phyloP scores from a whole-genome alignment of 208 protist species.

The Crithidia brevicula region DNA sequence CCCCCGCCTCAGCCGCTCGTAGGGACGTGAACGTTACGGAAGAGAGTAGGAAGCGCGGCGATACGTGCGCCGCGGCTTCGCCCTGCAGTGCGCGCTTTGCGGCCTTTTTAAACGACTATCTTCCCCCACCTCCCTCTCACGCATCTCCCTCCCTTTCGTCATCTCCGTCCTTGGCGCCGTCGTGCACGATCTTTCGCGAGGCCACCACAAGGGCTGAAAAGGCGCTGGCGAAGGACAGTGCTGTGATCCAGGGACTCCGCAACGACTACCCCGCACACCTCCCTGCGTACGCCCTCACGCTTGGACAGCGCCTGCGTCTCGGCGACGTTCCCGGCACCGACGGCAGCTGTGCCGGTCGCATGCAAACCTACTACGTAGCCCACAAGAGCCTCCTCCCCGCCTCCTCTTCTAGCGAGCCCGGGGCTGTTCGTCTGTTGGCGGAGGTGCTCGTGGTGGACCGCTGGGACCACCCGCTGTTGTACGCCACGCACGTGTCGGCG shows the following conservation, averaged over 20 bases:
- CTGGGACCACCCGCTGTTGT: slow-evolving; percentile 64
- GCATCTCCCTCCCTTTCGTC: slow-evolving; percentile 26
- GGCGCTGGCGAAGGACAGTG: neutral
- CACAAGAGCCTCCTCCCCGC: slow-evolving; percentile 42
- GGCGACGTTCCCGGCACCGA: neutral
- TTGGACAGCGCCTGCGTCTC: slow-evolving; percentile 68
- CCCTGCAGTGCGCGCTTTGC: slow-evolving; percentile 45
- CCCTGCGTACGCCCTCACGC: slow-evolving; percentile 69
- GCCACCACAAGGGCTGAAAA: slow-evolving; percentile 31
- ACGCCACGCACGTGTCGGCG: slow-evolving; percentile 9
- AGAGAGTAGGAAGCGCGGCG: neutral
- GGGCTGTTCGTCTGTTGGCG: slow-evolving; percentile 34
- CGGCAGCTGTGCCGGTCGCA: slow-evolving; percentile 1
- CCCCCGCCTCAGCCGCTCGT: neutral
- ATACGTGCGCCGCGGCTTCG: neutral
- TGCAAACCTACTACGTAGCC: slow-evolving; percentile 55
- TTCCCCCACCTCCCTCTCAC: slow-evolving; percentile 29
- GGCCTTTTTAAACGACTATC: slow-evolving; percentile 65
- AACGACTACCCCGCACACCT: slow-evolving; percentile 38
- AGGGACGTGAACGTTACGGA: too few species aligned
- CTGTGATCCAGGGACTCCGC: neutral
- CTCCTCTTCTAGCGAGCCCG: neutral
- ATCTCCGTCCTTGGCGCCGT: too few species aligned
- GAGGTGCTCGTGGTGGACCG: slow-evolving; percentile 63
- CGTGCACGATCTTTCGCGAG: slow-evolving; percentile 51